Base-by-base conservation (phyloP, 345 rosid genomes). In the Pugionium cornutum region DNA sequence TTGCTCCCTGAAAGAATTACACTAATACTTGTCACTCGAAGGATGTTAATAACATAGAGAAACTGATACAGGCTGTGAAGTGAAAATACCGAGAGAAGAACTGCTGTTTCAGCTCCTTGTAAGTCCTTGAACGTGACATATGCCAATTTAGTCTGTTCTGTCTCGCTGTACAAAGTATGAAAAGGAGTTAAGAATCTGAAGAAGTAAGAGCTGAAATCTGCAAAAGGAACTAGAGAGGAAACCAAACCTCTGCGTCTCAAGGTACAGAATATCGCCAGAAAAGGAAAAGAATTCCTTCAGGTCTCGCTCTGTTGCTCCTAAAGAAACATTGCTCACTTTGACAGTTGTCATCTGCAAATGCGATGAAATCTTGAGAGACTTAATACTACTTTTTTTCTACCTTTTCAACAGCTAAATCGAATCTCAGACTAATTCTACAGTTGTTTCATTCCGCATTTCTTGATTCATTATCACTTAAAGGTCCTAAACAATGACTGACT, bases 101-200 rank as follows among this genome's bases (percentile, higher is more conserved):
- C 80, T 2, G 98, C 96, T 62, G 97, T 92, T 53, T 87, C 91
- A 37, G 95, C 92, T 52, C 96, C 98, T 75, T 89, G 91, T 11
- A 83, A 9, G 76, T 92, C 94, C 78, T 83, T 92, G 83, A 87
- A 92, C 69, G 92, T 86, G 54, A 92, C 97, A 78, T 80, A 86
- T 1, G 88, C 97, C 56, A 80, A 39, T 69, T 87, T 89, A 47
- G 95, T 80, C 6, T 49, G 56, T 58, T 85, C 92, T 45, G 68
- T 68, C 66, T 88, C 88, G 8, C 99, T 94, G 84, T 69, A 78
- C 0, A 68, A 70, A 70, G 42, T 46, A 47, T 47, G 46, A 9
- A 61, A 51, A 51, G 53, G 66, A 43, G 57, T 70, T 45, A 53
- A 39, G 63, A 49, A 68, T 53, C 53, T 27, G 7, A 43, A 45